phyloP scores from a whole-genome alignment of 495 filamentous ascomycete genomes.

The Aspergillus coremiiformis region DNA sequence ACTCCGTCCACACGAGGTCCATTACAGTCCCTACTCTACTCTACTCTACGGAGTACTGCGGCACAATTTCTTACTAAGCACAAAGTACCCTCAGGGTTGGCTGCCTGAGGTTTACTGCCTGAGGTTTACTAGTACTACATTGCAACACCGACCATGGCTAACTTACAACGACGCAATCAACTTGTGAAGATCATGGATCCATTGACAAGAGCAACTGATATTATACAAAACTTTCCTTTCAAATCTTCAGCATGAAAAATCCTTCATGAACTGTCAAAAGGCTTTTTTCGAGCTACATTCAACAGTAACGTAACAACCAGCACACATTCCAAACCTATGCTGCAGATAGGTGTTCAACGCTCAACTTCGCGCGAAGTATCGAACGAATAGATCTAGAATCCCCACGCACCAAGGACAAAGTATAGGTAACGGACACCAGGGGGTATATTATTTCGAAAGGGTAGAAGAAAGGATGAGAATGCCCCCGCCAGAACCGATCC shows the following conservation, averaged over 20 bases:
- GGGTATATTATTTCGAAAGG: conserved; percentile 20
- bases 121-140: no score
- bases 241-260: neutral
- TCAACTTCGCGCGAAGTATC: conserved; percentile 21
- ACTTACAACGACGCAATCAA: neutral
- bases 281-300: neutral
- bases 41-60: neutral
- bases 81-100: no score
- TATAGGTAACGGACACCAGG: conserved; percentile 11
- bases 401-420: conserved; percentile 1
- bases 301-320: conserved; percentile 5
- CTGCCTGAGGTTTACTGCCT: no score
- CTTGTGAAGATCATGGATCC: neutral
- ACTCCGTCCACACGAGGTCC: no score
- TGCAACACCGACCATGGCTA: neutral
- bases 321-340: conserved; percentile 26
- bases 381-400: conserved; percentile 12
- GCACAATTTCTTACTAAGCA: neutral
- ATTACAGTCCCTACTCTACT: neutral
- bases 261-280: neutral
- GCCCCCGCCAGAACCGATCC: neutral
- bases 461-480: neutral
- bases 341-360: conserved; percentile 33
- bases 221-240: conserved; percentile 8
- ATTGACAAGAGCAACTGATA: conserved; percentile 1